phyloP scores from a whole-genome alignment of 176 grass and related monocot species.

The Zizania latifolia region DNA sequence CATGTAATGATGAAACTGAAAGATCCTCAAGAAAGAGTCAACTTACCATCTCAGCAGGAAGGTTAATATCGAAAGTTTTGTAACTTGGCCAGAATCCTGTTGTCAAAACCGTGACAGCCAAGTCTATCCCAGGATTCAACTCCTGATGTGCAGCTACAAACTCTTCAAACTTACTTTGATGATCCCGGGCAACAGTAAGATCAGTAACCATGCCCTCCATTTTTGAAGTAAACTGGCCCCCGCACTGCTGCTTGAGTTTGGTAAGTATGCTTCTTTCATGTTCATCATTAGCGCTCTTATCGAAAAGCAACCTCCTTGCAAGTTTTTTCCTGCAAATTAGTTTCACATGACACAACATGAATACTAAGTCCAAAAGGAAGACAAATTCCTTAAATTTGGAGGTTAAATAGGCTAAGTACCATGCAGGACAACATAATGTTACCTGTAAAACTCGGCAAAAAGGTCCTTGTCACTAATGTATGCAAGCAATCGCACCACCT shows the following conservation, averaged over 20 bases:
- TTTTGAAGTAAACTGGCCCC: slow-evolving; percentile 96
- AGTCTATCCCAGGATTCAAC: slow-evolving; percentile 73
- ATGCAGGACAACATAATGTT: not conserved
- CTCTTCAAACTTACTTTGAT: slow-evolving; percentile 82
- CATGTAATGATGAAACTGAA: not conserved
- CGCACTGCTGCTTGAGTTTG: slow-evolving; percentile 97
- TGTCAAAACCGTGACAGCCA: slow-evolving; percentile 84
- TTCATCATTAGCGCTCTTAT: slow-evolving; percentile 98
- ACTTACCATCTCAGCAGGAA: slow-evolving; percentile 93
- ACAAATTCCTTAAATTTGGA: not conserved
- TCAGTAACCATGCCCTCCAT: slow-evolving; percentile 99
- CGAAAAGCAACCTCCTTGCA: slow-evolving; percentile 91
- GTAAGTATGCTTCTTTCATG: slow-evolving; percentile 98
- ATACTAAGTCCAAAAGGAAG: slow-evolving; percentile 12
- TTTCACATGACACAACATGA: slow-evolving; percentile 6
- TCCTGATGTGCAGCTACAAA: slow-evolving; percentile 45
- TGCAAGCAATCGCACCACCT: slow-evolving; percentile 90
- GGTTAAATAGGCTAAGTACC: slow-evolving; percentile 9
- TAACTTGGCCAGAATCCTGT: slow-evolving; percentile 99
- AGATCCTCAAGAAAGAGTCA: not conserved
- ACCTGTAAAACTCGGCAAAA: slow-evolving; percentile 99
- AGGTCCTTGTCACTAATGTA: slow-evolving; percentile 96
- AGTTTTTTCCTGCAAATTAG: slow-evolving; percentile 82
- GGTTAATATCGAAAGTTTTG: slow-evolving; percentile 94
- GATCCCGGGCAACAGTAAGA: slow-evolving; percentile 72